phyloP scores from a whole-genome alignment of 306 rosid species.

The Prunus dulcis region DNA sequence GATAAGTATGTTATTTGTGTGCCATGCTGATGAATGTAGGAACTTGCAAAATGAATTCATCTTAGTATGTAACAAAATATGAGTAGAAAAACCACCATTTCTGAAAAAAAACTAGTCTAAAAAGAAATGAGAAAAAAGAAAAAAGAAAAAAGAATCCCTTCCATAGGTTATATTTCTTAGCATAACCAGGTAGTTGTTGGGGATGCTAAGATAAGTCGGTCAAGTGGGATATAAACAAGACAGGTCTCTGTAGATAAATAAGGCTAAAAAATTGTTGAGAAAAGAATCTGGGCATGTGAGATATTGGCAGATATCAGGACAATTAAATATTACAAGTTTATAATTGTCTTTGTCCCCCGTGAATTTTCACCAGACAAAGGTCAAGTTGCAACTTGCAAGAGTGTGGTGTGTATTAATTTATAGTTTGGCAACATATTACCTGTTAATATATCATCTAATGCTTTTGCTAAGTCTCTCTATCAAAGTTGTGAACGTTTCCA shows the following conservation, averaged over 20 bases:
- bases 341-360: not conserved
- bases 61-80: no score
- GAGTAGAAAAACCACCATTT: not conserved
- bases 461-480: not conserved
- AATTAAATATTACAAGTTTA: not conserved
- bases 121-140: not conserved
- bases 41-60: no score
- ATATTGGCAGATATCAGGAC: not conserved
- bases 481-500: not conserved
- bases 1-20: not conserved
- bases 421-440: not conserved
- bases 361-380: not conserved
- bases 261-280: not conserved
- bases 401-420: not conserved
- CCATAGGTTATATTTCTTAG: not conserved
- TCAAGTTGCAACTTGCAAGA: slow-evolving; percentile 7
- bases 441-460: not conserved
- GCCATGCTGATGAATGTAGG: no score
- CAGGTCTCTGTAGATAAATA: not conserved
- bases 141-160: no score
- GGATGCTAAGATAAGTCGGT: not conserved
- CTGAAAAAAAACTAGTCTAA: not conserved
- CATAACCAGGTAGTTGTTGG: not conserved
- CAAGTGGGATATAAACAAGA: not conserved
- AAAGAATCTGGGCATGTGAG: slow-evolving; percentile 3